phyloP scores from a whole-genome alignment of 345 rosid species.

The Anastatica hierochuntica region DNA sequence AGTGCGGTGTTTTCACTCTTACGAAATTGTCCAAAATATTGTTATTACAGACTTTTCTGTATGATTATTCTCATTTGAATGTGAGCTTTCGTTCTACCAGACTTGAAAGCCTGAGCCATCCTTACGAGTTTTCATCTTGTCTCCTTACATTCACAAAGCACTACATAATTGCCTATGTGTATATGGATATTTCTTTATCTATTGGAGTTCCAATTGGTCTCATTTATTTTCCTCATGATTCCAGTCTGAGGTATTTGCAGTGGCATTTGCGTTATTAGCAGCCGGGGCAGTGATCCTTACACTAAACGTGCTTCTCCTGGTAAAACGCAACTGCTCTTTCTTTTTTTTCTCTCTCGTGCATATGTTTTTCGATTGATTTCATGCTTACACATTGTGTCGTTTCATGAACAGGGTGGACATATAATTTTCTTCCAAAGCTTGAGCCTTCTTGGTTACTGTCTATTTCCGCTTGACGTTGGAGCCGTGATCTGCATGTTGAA shows the following conservation, averaged over 20 bases:
- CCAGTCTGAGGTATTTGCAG: constrained; percentile 94
- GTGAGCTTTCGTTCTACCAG: too few species aligned
- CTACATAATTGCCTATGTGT: too few species aligned
- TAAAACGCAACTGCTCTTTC: too few species aligned
- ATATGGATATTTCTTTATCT: neutral
- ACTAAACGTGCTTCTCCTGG: constrained; percentile 83
- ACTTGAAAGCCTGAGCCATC: too few species aligned
- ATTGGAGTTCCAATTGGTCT: neutral
- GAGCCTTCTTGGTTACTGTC: constrained; percentile 78
- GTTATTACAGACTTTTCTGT: too few species aligned
- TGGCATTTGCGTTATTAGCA: constrained; percentile 94
- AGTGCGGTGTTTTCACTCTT: too few species aligned
- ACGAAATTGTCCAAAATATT: too few species aligned
- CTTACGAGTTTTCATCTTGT: too few species aligned
- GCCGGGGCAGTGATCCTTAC: constrained; percentile 95
- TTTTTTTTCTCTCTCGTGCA: too few species aligned
- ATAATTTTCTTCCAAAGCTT: constrained; percentile 85
- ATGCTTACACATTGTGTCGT: neutral
- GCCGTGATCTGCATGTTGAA: constrained; percentile 75
- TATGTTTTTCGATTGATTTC: neutral
- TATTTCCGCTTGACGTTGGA: constrained; percentile 76
- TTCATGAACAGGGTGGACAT: constrained; percentile 95
- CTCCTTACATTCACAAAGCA: too few species aligned
- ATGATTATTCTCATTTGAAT: too few species aligned
- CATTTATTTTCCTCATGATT: neutral